phyloP scores from a whole-genome alignment of 176 grass and related monocot species.

The Canna indica region DNA sequence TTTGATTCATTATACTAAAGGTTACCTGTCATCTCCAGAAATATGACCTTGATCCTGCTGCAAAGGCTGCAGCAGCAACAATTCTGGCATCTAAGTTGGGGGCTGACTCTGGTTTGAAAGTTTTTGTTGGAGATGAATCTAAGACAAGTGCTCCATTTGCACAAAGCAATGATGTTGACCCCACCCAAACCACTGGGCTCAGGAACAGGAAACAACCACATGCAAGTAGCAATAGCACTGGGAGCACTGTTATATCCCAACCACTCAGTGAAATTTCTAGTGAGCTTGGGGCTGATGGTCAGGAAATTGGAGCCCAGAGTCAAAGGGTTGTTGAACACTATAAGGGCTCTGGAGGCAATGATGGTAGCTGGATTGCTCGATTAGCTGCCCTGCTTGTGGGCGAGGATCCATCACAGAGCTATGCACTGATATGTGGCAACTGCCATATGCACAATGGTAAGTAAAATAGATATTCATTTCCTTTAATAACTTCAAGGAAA shows the following conservation, averaged over 20 bases:
- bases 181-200: background rate
- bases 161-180: background rate
- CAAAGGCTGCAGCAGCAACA: conserved; percentile 26
- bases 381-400: conserved; percentile 82
- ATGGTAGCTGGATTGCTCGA: conserved; percentile 75
- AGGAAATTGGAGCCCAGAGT: conserved; percentile 14
- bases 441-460: conserved; percentile 96
- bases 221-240: conserved; percentile 4
- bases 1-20: background rate
- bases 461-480: conserved; percentile 9
- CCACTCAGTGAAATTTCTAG: conserved; percentile 12
- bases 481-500: no score
- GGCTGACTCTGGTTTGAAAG: conserved; percentile 18
- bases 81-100: conserved; percentile 23
- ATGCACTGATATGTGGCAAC: conserved; percentile 93
- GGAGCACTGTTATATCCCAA: background rate
- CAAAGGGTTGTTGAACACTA: conserved; percentile 76
- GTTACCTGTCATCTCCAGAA: background rate
- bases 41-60: conserved; percentile 27
- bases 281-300: conserved; percentile 27
- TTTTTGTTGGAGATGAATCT: conserved; percentile 10
- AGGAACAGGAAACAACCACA: conserved; percentile 9
- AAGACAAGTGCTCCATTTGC: background rate
- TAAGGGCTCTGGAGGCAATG: conserved; percentile 46
- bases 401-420: conserved; percentile 89